A percentile compares a stretch with the other conserved stretches of the same genome.
phyloP scores from a whole-genome alignment of 2,329 filamentous ascomycete species.

The Nectriaceae sp. region DNA sequence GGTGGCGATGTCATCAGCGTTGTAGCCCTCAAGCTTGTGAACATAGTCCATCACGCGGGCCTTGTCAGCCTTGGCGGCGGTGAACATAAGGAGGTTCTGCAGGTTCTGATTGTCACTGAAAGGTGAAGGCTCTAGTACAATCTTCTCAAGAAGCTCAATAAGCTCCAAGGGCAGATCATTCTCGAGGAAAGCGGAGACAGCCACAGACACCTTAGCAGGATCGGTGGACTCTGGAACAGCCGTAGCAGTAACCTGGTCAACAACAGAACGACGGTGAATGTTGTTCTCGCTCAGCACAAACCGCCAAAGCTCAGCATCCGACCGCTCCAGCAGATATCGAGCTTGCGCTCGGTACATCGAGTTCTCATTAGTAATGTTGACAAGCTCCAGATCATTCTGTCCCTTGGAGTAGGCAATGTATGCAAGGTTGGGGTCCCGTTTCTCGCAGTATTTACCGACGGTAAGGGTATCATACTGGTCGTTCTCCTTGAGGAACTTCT shows the following conservation, averaged over 20 bases:
- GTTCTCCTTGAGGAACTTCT: constrained; percentile 97
- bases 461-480: constrained; percentile 90
- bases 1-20: constrained; percentile 86
- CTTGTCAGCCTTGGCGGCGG: constrained; percentile 95
- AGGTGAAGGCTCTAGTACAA: constrained; percentile 97
- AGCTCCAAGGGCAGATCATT: constrained; percentile 91
- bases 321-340: constrained; percentile 88
- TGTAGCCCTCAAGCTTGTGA: constrained; percentile 85
- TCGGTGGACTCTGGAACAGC: constrained; percentile 92
- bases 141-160: constrained; percentile 98
- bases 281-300: constrained; percentile 97
- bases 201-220: constrained; percentile 91
- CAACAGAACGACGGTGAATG: constrained; percentile 86
- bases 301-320: constrained; percentile 87
- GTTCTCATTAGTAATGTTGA: constrained; percentile 98
- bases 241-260: constrained; percentile 95
- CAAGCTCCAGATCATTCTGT: constrained; percentile 94
- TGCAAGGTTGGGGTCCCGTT: constrained; percentile 93
- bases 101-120: constrained; percentile 98
- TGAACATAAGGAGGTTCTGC: constrained; percentile 95
- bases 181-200: constrained; percentile 89
- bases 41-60: constrained; percentile 95
- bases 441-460: constrained; percentile 98
- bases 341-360: constrained; percentile 99
- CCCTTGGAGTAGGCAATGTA: constrained; percentile 96